A percentile compares a stretch with the other conserved stretches of the same genome.
Conservation (phyloP, 768 basidiomycete genomes). For the Holtermanniella nyarrowii region DNA sequence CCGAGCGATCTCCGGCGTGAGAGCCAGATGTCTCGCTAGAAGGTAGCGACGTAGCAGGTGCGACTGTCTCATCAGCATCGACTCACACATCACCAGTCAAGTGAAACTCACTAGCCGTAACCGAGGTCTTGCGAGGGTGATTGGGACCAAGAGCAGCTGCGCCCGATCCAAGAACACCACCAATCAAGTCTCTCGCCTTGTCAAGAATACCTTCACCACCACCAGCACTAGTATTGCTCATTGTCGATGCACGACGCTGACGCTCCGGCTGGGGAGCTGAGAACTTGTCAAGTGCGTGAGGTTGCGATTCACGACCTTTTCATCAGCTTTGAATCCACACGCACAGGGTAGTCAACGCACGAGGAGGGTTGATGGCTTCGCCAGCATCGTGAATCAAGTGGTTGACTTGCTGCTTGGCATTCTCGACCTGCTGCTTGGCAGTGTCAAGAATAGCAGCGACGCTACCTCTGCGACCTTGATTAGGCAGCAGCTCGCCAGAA, state of each 20-base stretch:
- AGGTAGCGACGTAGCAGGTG: constrained; percentile 18
- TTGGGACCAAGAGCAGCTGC: not conserved
- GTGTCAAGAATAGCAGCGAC: constrained; percentile 3
- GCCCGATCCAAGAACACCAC: not conserved
- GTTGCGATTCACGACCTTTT: not conserved
- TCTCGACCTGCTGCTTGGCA: constrained; percentile 4
- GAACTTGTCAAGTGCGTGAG: not conserved
- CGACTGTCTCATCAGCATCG: constrained; percentile 5
- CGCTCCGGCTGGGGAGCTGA: not conserved
- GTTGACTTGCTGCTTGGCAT: constrained; percentile 17
- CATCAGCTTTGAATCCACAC: not conserved
- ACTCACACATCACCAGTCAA: no score
- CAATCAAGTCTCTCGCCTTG: constrained; percentile 8
- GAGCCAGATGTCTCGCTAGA: constrained; percentile 25
- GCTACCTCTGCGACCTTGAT: constrained; percentile 1
- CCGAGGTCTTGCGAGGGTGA: not conserved
- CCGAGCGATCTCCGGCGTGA: constrained; percentile 20
- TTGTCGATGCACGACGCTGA: not conserved
- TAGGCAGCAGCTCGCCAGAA: not conserved
- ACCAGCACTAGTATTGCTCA: not conserved
- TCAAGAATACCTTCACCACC: constrained; percentile 2
- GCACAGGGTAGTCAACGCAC: not conserved
- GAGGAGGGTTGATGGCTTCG: constrained; percentile 13
- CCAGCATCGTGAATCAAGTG: constrained; percentile 14
- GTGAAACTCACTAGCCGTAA: constrained; percentile 5